A percentile compares a stretch with the other conserved stretches of the same genome.
These are phyloP conservation scores for Diaporthe ilicicola DNA, from an alignment of 2,329 filamentous ascomycete genomes.

Conservation along the genomic window DNA sequence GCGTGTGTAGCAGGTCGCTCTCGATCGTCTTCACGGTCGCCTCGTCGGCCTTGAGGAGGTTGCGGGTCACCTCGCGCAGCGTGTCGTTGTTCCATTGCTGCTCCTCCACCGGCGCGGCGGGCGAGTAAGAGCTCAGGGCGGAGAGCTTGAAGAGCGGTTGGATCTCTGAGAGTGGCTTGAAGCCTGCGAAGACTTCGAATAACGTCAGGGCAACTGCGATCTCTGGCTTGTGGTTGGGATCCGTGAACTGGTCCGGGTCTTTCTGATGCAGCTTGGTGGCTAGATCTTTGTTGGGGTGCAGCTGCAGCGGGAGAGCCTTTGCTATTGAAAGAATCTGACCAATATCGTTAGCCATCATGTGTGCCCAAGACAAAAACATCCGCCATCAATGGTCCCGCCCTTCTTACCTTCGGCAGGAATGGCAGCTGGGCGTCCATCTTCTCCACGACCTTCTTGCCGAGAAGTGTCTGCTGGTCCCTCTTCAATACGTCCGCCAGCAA, in stretches of 20 bases:
- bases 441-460: conserved; percentile 68
- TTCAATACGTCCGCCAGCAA: conserved; percentile 71
- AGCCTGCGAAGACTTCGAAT: conserved; percentile 81
- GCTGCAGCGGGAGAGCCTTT: conserved; percentile 78
- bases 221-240: conserved; percentile 82
- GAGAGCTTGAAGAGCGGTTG: conserved; percentile 65
- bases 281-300: conserved; percentile 77
- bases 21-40: conserved; percentile 61
- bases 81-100: conserved; percentile 62
- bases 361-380: background rate
- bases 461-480: conserved; percentile 65
- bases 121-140: conserved; percentile 62
- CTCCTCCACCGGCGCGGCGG: conserved; percentile 46
- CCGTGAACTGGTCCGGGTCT: conserved; percentile 72
- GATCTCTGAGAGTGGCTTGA: conserved; percentile 72
- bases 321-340: conserved; percentile 73
- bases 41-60: conserved; percentile 62
- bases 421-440: conserved; percentile 73
- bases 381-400: rapidly evolving
- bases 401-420: conserved; percentile 72
- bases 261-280: conserved; percentile 69
- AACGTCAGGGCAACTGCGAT: conserved; percentile 76
- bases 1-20: conserved; percentile 57
- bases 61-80: conserved; percentile 63
- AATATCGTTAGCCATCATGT: background rate